phyloP scores from a whole-genome alignment of 768 basidiomycete genomes.

The Suillus occidentalis region DNA sequence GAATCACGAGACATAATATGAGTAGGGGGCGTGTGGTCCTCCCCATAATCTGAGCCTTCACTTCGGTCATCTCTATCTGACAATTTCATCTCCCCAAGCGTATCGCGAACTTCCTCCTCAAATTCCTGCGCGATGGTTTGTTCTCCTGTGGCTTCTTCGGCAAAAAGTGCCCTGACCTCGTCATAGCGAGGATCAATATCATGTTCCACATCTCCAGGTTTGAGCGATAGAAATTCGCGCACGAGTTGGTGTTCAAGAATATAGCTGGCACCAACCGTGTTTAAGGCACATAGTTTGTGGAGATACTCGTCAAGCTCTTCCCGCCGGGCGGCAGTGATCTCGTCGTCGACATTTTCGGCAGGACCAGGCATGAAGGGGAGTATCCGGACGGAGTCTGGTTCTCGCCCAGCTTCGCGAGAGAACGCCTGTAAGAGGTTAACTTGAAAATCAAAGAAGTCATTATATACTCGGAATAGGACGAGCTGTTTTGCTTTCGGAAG shows the following conservation, averaged over 20 bases:
- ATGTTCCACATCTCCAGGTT: slow-evolving; percentile 82
- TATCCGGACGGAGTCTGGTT: slow-evolving; percentile 65
- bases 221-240: slow-evolving; percentile 78
- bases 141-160: slow-evolving; percentile 32
- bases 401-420: slow-evolving; percentile 87
- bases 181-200: slow-evolving; percentile 58
- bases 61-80: slow-evolving; percentile 48
- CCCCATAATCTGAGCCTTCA: slow-evolving; percentile 68
- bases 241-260: slow-evolving; percentile 81
- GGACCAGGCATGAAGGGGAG: slow-evolving; percentile 99
- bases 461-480: slow-evolving; percentile 91
- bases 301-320: slow-evolving; percentile 90
- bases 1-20: slow-evolving; percentile 30
- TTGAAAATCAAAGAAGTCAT: slow-evolving; percentile 98
- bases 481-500: slow-evolving; percentile 75
- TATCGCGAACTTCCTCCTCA: slow-evolving; percentile 46
- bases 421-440: slow-evolving; percentile 83
- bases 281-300: slow-evolving; percentile 72
- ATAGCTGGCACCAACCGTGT: slow-evolving; percentile 64
- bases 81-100: slow-evolving; percentile 49
- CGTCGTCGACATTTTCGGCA: slow-evolving; percentile 77
- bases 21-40: slow-evolving; percentile 37
- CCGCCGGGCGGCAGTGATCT: slow-evolving; percentile 76
- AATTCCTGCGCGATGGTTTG: slow-evolving; percentile 34
- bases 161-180: slow-evolving; percentile 58